Evolutionary conservation across 2,329 filamentous ascomycete genomes (phyloP).

Genomic region (Fusarium odoratissimum): DNA sequence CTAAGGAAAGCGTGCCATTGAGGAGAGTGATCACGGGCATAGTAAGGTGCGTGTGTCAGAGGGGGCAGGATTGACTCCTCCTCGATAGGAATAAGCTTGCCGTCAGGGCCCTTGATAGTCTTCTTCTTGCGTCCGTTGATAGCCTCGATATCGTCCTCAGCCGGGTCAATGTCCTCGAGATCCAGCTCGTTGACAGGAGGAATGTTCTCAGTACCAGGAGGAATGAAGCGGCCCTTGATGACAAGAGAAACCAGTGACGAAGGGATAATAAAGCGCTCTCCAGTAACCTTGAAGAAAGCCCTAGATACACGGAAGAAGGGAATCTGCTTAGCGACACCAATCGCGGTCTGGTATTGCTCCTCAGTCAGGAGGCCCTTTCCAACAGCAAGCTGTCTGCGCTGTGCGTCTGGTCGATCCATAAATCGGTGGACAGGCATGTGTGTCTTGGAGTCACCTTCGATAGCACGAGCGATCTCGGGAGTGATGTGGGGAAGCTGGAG

Average conservation of each 20-base stretch:
- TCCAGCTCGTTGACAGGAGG: constrained; percentile 82
- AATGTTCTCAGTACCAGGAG: constrained; percentile 81
- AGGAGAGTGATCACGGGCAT: constrained; percentile 87
- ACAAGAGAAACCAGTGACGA: constrained; percentile 93
- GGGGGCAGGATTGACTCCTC: constrained; percentile 79
- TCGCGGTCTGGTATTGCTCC: constrained; percentile 78
- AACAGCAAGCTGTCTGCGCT: constrained; percentile 77
- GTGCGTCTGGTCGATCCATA: constrained; percentile 82
- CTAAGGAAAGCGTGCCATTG: constrained; percentile 95
- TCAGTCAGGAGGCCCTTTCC: constrained; percentile 78
- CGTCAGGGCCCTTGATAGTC: constrained; percentile 70
- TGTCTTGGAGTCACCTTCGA: constrained; percentile 79
- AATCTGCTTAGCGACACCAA: constrained; percentile 83
- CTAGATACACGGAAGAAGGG: constrained; percentile 87
- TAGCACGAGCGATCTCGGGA: constrained; percentile 69
- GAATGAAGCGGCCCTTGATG: constrained; percentile 93
- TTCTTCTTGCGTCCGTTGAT: constrained; percentile 82
- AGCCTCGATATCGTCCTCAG: constrained; percentile 91
- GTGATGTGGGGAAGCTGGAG: constrained; percentile 93
- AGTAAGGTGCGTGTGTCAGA: constrained; percentile 90
- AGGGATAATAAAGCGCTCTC: constrained; percentile 92
- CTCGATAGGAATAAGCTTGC: constrained; percentile 66
- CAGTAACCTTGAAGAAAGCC: constrained; percentile 98
- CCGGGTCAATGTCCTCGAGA: constrained; percentile 90
- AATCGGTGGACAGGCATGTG: constrained; percentile 87